Conservation (phyloP, 495 filamentous ascomycete species). For the Achaetomiella virescens region DNA sequence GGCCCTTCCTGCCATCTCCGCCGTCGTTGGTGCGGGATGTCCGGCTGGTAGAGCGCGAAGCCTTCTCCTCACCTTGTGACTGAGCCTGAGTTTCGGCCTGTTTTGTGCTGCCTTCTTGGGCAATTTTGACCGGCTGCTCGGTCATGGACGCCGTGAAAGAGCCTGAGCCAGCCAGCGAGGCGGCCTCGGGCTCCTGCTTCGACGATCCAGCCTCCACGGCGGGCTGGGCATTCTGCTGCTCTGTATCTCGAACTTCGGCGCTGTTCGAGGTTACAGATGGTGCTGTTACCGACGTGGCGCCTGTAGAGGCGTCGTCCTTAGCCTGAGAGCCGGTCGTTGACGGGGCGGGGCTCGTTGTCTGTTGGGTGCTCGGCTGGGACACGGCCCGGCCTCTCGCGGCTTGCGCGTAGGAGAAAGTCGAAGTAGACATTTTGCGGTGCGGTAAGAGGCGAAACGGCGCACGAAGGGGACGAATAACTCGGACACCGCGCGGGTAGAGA, state of each 20-base stretch:
- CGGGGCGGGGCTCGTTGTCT: constrained; percentile 59
- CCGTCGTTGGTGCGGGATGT: constrained; percentile 37
- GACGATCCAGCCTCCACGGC: constrained; percentile 13
- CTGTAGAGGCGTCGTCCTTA: constrained; percentile 51
- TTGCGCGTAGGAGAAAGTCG: constrained; percentile 87
- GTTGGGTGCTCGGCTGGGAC: constrained; percentile 51
- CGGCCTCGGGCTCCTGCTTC: constrained; percentile 24
- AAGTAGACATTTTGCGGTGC: constrained; percentile 26
- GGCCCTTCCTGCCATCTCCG: constrained; percentile 36
- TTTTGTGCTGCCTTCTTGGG: constrained; percentile 19
- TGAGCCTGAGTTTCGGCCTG: constrained; percentile 11
- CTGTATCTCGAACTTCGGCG: constrained; percentile 33
- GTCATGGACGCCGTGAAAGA: constrained; percentile 19
- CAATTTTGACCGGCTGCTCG: constrained; percentile 24
- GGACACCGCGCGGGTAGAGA: neutral
- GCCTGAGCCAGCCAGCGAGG: constrained; percentile 18
- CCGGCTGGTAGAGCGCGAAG: constrained; percentile 27
- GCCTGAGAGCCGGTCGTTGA: constrained; percentile 57
- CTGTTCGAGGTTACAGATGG: constrained; percentile 60
- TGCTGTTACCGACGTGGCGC: constrained; percentile 41
- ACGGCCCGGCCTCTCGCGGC: constrained; percentile 72
- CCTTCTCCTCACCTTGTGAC: constrained; percentile 19
- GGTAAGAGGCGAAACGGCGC: neutral
- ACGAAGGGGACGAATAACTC: neutral
- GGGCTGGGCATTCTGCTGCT: constrained; percentile 22